These are phyloP conservation scores for Salvia hispanica DNA, from an alignment of 257 asterid species.

Conservation along the genomic window DNA sequence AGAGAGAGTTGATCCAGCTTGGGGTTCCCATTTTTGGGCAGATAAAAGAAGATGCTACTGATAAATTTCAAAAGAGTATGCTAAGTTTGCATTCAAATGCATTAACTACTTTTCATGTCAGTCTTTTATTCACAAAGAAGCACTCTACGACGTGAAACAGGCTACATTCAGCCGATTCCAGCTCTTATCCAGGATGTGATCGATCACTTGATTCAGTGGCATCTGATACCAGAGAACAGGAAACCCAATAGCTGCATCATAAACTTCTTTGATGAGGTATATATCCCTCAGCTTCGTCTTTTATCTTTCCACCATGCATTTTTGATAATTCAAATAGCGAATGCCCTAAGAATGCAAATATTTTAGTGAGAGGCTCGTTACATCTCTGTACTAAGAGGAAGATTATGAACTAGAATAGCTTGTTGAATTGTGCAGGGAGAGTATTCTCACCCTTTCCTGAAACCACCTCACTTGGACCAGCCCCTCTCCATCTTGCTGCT, in stretches of 20 bases:
- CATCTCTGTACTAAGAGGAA: background rate
- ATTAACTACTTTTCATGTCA: background rate
- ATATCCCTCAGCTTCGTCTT: background rate
- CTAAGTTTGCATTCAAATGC: background rate
- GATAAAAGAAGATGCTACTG: slow-evolving; percentile 56
- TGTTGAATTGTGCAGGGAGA: slow-evolving; percentile 60
- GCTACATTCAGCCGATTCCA: slow-evolving; percentile 86
- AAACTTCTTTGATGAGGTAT: slow-evolving; percentile 92
- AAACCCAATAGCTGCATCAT: slow-evolving; percentile 94
- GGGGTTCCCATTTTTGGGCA: slow-evolving; percentile 90
- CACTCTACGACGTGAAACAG: slow-evolving; percentile 38
- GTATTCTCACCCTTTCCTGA: slow-evolving; percentile 89
- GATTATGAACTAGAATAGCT: background rate
- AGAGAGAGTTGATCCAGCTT: slow-evolving; percentile 92
- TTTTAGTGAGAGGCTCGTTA: background rate
- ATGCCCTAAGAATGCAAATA: background rate
- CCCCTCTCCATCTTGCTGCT: slow-evolving; percentile 84
- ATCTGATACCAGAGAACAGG: slow-evolving; percentile 68
- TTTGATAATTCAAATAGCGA: too few relatives aligned
- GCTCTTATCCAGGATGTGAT: slow-evolving; percentile 65
- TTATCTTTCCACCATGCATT: background rate
- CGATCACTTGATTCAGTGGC: slow-evolving; percentile 91
- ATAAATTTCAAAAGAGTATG: slow-evolving; percentile 56
- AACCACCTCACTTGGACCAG: slow-evolving; percentile 96
- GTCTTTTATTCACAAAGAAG: background rate